Base-by-base conservation (phyloP, 768 basidiomycete species). In the Leccinum olivaceopallidum region DNA sequence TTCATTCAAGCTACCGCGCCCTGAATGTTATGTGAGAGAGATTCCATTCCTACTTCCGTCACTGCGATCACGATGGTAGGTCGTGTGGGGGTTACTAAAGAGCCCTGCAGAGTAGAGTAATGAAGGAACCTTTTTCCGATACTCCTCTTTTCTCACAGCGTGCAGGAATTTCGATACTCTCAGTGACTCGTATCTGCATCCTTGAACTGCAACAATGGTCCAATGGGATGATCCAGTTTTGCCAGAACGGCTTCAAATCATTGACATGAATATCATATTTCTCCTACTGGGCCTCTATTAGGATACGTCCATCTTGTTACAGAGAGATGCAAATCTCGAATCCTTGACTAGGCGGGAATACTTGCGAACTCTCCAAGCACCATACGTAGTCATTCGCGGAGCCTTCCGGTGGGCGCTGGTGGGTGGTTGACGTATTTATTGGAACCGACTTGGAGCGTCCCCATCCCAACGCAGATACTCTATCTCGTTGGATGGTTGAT, bases 321-420 rank as follows among this genome's bases (percentile, higher is more conserved):
- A 20, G 16, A 34, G 47, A 42, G 13, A 55, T 4, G 14, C n/a
- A 3, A 1, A 37, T 18, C 44, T 32, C n/a, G 16, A 53, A 44
- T 22, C 0, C 20, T 50, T n/a, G 2, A 14, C 4, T 26, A 71
- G 72, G 3, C 73, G 72, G 73, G 67, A 71, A 14, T 73, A 69
- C 37, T 6, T 73, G 2, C 50, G 55, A 12, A 63, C 65, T 2
- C 51, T 64, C 13, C 57, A 60, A 2, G 59, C 69, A 4, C 73
- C 74, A 53, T 65, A 58, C 10, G 69, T 64, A 4, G 56, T 74
- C 30, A 37, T 74, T 37, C 65, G 64, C 42, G 53, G 65, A 3
- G 6, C 69, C 18, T 74, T 73, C 34, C 59, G 62, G 32, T 75
- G 67, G 73, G 22, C 65, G 26, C 56, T 73, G 47, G 73, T 73